Evolutionary conservation across 345 rosid genomes (phyloP), one percentile per base, ranked within the genome.

Genomic region (Tarenaya hassleriana): DNA sequence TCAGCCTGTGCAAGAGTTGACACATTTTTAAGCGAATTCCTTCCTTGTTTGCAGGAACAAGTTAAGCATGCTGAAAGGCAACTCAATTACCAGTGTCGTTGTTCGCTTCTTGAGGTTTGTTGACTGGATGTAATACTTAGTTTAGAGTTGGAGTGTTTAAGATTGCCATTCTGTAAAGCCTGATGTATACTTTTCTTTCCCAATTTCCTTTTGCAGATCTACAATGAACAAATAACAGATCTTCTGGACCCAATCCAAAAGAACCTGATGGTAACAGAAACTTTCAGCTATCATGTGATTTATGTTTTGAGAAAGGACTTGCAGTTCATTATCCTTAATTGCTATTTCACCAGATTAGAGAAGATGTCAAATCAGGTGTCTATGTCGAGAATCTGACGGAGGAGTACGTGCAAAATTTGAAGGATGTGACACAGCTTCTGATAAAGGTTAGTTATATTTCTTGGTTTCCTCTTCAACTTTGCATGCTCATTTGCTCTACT

Each of bases 171-270:
- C 7, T 40, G 1, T 12, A 29, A 9, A 55, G 38, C 4, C 12
- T 41, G 18, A 16, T 55, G 0, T 15, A 39, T 39, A 13, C 7
- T 21, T 42, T 14, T 18, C 31, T 7, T 34, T 43, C 43, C n/a
- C 4, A 11, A 17, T 70, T 49, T 62, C 1, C 47, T 61, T 50
- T 60, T 74, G 64, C 78, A 88, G 95, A 88, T 85, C 14, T 88
- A 88, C 66, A 85, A 88, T 56, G 92, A 88, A 67, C 97, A 88
- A 59, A 88, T 88, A 54, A 80, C 97, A 11, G 89, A 88, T 73
- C 67, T 88, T 60, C 42, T 88, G 69, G 87, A 88, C 67, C 92
- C 89, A 47, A 80, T 50, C 69, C 95, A 77, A 47, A 68, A 69
- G 63, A 82, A 75, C 60, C 83, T 85, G 27, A 88, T 75, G 89